phyloP scores from a whole-genome alignment of 2,329 filamentous ascomycete genomes.

The Fusarium abutilonis region DNA sequence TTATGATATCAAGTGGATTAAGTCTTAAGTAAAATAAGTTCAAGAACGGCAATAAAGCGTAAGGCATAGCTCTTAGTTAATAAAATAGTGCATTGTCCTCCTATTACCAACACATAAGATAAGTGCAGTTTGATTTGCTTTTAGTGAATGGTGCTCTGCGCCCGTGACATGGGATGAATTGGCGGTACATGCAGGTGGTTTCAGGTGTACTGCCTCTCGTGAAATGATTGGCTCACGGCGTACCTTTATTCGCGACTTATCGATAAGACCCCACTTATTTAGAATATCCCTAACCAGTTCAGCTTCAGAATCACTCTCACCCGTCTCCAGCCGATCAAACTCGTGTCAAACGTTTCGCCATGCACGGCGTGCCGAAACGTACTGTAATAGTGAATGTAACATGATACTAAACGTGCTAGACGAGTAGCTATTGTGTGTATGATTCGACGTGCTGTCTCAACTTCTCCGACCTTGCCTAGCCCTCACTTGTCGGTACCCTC shows the following conservation, averaged over 20 bases:
- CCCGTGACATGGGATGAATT: neutral
- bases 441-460: neutral
- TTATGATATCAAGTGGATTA: no score
- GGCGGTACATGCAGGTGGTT: neutral
- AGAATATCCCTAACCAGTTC: neutral
- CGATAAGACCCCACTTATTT: neutral
- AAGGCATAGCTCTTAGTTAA: no score
- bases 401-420: neutral
- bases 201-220: neutral
- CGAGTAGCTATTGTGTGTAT: neutral
- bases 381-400: neutral
- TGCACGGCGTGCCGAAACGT: slow-evolving; percentile 1
- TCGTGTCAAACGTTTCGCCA: neutral
- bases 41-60: no score
- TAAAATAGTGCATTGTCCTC: no score
- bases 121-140: neutral
- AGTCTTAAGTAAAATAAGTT: no score
- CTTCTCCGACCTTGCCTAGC: slow-evolving; percentile 4
- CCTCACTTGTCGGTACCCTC: slow-evolving; percentile 13
- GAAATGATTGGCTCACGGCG: neutral
- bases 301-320: neutral
- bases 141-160: neutral
- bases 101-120: no score
- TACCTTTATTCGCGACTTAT: neutral
- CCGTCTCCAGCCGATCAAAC: neutral